phyloP scores from a whole-genome alignment of 2,329 filamentous ascomycete genomes.

The Hymenoscyphus occultus region DNA sequence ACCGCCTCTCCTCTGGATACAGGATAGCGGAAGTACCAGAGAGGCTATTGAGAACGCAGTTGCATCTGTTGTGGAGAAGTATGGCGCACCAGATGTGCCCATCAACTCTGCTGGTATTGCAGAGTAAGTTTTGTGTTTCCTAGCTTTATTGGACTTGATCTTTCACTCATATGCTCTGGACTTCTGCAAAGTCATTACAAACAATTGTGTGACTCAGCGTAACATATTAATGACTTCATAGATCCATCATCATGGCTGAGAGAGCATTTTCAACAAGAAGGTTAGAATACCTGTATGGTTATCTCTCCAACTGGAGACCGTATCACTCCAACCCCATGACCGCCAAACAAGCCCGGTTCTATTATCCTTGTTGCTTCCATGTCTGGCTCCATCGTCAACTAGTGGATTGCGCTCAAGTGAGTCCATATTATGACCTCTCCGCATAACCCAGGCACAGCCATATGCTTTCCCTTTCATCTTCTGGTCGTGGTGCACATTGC shows the following conservation, averaged over 20 bases:
- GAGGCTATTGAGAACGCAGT: slow-evolving; percentile 66
- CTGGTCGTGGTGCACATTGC: too few relatives aligned
- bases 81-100: slow-evolving; percentile 70
- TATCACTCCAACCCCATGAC: slow-evolving; percentile 60
- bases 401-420: slow-evolving; percentile 29
- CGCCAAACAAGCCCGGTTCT: slow-evolving; percentile 64
- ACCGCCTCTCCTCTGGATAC: too few relatives aligned
- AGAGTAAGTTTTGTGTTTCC: slow-evolving; percentile 48
- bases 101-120: slow-evolving; percentile 79
- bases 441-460: too few relatives aligned
- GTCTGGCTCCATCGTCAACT: slow-evolving; percentile 83
- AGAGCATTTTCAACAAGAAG: slow-evolving; percentile 33
- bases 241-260: slow-evolving; percentile 79
- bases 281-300: too few relatives aligned
- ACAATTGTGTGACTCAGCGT: background rate
- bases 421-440: too few relatives aligned
- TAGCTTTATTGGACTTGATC: background rate
- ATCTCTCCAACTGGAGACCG: too few relatives aligned
- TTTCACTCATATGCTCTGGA: too few relatives aligned
- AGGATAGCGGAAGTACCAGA: too few relatives aligned
- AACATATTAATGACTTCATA: slow-evolving; percentile 28
- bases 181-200: background rate
- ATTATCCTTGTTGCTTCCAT: slow-evolving; percentile 77
- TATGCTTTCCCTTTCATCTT: too few relatives aligned
- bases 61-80: slow-evolving; percentile 60